Evolutionary conservation across 1,284 basidiomycete genomes (phyloP).

Genomic region (Kwoniella shivajii): DNA sequence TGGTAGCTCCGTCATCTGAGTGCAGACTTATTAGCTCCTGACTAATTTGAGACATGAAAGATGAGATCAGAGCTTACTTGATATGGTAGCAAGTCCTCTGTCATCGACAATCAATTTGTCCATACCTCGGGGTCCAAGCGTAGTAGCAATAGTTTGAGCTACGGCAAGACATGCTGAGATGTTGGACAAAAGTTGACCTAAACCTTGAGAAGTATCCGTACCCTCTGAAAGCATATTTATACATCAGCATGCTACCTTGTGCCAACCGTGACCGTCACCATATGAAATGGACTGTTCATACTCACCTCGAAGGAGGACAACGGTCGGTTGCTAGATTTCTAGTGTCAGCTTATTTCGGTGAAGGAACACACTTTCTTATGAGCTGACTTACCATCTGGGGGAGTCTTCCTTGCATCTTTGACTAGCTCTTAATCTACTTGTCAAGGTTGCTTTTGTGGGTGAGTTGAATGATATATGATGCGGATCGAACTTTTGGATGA

Average conservation of each 20-base stretch:
- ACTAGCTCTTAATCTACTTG: neutral
- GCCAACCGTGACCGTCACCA: neutral
- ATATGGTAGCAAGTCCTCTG: slow-evolving; percentile 94
- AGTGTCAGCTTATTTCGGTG: slow-evolving; percentile 20
- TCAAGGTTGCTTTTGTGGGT: neutral
- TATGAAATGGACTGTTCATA: neutral
- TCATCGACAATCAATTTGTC: slow-evolving; percentile 91
- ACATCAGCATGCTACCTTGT: neutral
- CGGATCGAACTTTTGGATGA: slow-evolving; percentile 4
- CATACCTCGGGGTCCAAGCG: slow-evolving; percentile 98
- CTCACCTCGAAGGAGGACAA: slow-evolving; percentile 74
- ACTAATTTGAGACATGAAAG: neutral
- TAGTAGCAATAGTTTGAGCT: slow-evolving; percentile 84
- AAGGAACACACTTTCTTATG: neutral
- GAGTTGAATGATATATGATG: slow-evolving; percentile 2
- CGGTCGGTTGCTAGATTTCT: slow-evolving; percentile 80
- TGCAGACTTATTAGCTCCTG: slow-evolving; percentile 15
- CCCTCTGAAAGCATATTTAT: slow-evolving; percentile 62
- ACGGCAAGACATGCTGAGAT: slow-evolving; percentile 94
- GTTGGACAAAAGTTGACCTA: slow-evolving; percentile 89
- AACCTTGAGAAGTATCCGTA: slow-evolving; percentile 95
- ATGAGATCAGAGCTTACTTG: slow-evolving; percentile 57
- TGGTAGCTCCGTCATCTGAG: slow-evolving; percentile 89
- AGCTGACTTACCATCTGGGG: slow-evolving; percentile 51
- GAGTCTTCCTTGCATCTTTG: slow-evolving; percentile 49